Evolutionary conservation across 108 stramenopile genomes (phyloP).

Genomic region (Conticribra weissflogii): DNA sequence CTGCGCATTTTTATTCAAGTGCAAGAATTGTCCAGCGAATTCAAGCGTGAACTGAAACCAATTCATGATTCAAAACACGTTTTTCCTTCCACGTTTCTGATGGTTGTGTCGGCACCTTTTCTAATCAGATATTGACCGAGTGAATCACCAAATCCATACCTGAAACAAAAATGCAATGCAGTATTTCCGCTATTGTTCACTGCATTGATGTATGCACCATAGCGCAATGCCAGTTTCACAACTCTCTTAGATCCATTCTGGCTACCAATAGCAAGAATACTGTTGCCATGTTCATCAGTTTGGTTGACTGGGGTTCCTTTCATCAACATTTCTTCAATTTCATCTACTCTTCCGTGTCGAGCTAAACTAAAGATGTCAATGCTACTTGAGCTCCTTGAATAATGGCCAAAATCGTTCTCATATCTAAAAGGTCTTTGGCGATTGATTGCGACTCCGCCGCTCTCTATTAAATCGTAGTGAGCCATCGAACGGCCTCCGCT

Average conservation of each 20-base stretch:
- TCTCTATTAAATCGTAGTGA: constrained; percentile 10
- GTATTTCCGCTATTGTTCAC: constrained; percentile 54
- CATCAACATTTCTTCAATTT: constrained; percentile 16
- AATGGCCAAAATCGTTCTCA: background rate
- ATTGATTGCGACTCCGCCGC: background rate
- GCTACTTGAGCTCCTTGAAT: background rate
- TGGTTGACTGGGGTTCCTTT: constrained; percentile 6
- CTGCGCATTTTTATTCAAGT: background rate
- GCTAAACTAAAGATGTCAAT: constrained; percentile 18
- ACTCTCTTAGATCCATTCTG: constrained; percentile 77
- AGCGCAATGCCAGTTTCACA: constrained; percentile 60
- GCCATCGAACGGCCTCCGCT: too few species aligned
- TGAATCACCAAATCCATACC: constrained; percentile 42
- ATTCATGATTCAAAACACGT: too few species aligned
- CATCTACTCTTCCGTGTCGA: constrained; percentile 9
- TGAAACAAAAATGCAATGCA: constrained; percentile 54
- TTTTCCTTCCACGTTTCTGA: constrained; percentile 29
- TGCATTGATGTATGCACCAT: constrained; percentile 60
- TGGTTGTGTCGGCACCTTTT: constrained; percentile 54
- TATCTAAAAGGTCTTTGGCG: background rate
- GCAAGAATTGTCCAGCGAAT: too few species aligned
- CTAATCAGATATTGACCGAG: constrained; percentile 53
- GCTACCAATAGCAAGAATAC: constrained; percentile 58
- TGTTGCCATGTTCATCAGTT: constrained; percentile 65
- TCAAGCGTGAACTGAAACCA: too few species aligned